These are phyloP conservation scores for Diplocarpon rosae DNA, from an alignment of 2,329 filamentous ascomycete species.

Conservation along the genomic window DNA sequence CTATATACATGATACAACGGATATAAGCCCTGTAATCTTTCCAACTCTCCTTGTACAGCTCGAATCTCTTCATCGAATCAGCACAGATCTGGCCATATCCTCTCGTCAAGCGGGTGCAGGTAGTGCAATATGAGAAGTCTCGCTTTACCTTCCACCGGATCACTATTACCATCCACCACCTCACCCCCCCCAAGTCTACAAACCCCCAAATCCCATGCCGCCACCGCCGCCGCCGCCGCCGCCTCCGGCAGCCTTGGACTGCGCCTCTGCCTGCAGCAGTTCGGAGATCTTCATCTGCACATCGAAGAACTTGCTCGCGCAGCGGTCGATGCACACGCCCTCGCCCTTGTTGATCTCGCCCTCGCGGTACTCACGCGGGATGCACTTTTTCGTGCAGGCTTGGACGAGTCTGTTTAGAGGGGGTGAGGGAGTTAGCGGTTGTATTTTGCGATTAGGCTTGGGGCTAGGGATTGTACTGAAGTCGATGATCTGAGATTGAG, in stretches of 20 bases:
- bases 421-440: constrained; percentile 41
- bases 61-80: not conserved
- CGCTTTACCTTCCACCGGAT: not conserved
- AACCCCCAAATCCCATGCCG: constrained; percentile 36
- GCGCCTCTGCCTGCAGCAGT: constrained; percentile 84
- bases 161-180: not conserved
- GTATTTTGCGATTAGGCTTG: no score
- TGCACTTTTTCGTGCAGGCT: constrained; percentile 88
- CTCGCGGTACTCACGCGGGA: constrained; percentile 88
- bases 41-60: not conserved
- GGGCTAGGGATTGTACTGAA: no score
- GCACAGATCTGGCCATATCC: no score
- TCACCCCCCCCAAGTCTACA: constrained; percentile 21
- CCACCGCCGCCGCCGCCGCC: constrained; percentile 38
- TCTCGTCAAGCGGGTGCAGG: no score
- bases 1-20: not conserved
- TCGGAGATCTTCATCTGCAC: constrained; percentile 96
- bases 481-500: constrained; percentile 1
- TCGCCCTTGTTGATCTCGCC: constrained; percentile 98
- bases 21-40: not conserved
- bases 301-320: constrained; percentile 96
- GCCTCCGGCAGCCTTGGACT: constrained; percentile 48
- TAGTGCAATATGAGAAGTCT: not conserved
- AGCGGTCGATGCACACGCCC: constrained; percentile 94
- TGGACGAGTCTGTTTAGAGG: constrained; percentile 70